These are phyloP conservation scores for Aspergillus nomiae DNA, from an alignment of 2,329 filamentous ascomycete species.

Conservation along the genomic window DNA sequence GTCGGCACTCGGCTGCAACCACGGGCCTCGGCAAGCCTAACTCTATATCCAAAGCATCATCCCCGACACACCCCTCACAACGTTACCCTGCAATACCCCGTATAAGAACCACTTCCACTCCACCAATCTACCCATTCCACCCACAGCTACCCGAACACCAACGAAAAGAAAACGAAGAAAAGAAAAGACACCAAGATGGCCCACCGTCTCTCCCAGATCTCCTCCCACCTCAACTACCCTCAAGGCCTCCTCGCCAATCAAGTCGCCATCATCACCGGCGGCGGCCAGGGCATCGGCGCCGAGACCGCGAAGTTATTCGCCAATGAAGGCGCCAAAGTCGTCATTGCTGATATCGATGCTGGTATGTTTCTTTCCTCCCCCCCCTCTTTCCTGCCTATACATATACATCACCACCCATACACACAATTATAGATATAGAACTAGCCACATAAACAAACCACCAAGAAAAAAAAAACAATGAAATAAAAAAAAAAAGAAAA, in stretches of 20 bases:
- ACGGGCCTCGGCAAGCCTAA: constrained; percentile 13
- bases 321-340: constrained; percentile 82
- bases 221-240: constrained; percentile 79
- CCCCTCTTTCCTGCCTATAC: background rate
- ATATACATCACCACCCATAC: background rate
- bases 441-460: too few relatives aligned
- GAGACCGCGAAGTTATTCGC: constrained; percentile 81
- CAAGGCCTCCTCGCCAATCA: constrained; percentile 77
- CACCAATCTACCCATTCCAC: background rate
- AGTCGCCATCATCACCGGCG: constrained; percentile 83
- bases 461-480: background rate
- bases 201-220: constrained; percentile 68
- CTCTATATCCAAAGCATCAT: background rate
- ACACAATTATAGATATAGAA: background rate
- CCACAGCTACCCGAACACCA: background rate
- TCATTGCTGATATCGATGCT: constrained; percentile 80
- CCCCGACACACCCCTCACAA: constrained; percentile 1
- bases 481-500: constrained; percentile 58
- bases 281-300: constrained; percentile 84
- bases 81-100: background rate
- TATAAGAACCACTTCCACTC: background rate
- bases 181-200: constrained; percentile 36
- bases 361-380: constrained; percentile 48
- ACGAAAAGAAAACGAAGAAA: constrained; percentile 1
- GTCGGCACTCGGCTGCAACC: constrained; percentile 9